phyloP scores from a whole-genome alignment of 2,329 filamentous ascomycete species.

The Coniella vitis region DNA sequence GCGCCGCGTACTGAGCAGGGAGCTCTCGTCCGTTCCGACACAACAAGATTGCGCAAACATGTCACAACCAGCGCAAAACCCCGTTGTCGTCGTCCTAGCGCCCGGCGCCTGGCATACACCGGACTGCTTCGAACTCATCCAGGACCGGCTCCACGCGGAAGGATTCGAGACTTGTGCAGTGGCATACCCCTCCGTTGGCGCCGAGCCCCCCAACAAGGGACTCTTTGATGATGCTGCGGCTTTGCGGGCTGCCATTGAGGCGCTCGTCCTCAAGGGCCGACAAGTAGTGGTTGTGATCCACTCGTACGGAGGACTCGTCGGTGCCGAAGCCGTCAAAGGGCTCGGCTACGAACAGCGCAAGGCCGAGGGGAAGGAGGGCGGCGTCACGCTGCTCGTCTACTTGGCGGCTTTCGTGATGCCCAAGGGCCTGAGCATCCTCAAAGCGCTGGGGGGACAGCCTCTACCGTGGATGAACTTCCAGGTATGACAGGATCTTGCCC shows the following conservation, averaged over 20 bases:
- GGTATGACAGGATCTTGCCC: background rate
- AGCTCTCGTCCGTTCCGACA: background rate
- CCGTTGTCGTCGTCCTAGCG: constrained; percentile 25
- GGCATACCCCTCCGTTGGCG: constrained; percentile 26
- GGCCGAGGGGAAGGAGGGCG: constrained; percentile 26
- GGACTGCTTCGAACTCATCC: constrained; percentile 22
- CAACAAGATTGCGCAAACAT: background rate
- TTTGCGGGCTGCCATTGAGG: constrained; percentile 20
- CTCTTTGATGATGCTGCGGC: constrained; percentile 23
- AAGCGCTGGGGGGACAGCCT: constrained; percentile 19
- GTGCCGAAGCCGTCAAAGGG: constrained; percentile 23
- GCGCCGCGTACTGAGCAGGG: background rate
- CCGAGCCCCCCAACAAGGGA: constrained; percentile 21
- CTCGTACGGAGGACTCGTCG: constrained; percentile 27
- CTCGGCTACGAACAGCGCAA: constrained; percentile 25
- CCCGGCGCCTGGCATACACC: constrained; percentile 30
- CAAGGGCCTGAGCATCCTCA: constrained; percentile 17
- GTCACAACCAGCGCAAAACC: constrained; percentile 1
- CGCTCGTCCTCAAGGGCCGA: constrained; percentile 22
- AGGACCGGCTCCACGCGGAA: constrained; percentile 20
- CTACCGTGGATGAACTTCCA: constrained; percentile 22
- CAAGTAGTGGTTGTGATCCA: constrained; percentile 27
- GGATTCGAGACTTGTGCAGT: constrained; percentile 25
- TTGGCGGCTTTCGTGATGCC: constrained; percentile 21
- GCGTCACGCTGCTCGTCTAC: constrained; percentile 27